Evolutionary conservation across 192 early-diverging fungal species (phyloP).

Genomic region (Coemansia sp.): DNA sequence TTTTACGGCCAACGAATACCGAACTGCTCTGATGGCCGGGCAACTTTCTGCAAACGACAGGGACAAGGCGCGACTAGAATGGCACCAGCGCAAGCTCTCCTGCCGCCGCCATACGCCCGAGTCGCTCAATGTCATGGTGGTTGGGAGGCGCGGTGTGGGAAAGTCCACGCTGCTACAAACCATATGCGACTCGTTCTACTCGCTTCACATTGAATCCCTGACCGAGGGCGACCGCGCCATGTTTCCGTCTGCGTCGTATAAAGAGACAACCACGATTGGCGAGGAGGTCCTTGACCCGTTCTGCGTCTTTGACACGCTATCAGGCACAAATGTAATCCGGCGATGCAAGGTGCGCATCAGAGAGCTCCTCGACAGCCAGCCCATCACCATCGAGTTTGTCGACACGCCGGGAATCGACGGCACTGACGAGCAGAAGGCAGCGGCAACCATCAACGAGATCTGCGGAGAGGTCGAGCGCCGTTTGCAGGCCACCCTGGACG

Average conservation of each 20-base stretch:
- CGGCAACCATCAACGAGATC: constrained; percentile 20
- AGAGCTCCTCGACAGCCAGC: constrained; percentile 13
- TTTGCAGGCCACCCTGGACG: constrained; percentile 27
- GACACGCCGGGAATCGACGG: constrained; percentile 50
- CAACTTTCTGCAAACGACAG: not conserved
- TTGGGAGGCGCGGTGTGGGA: constrained; percentile 57
- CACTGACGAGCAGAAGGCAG: constrained; percentile 15
- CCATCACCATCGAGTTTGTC: constrained; percentile 35
- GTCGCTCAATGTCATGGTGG: constrained; percentile 48
- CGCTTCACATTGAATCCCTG: constrained; percentile 28
- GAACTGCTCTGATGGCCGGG: not conserved
- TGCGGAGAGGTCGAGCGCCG: constrained; percentile 38
- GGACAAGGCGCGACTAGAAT: constrained; percentile 2
- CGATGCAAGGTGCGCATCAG: constrained; percentile 18
- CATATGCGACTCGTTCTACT: constrained; percentile 58
- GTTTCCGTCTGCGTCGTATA: constrained; percentile 1
- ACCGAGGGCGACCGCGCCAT: constrained; percentile 23
- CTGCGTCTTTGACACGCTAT: constrained; percentile 47
- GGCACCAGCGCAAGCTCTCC: constrained; percentile 25
- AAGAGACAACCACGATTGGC: constrained; percentile 3
- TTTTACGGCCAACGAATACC: not conserved
- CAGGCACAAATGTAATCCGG: constrained; percentile 27
- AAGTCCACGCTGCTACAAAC: constrained; percentile 77
- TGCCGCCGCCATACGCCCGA: constrained; percentile 28
- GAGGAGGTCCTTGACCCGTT: constrained; percentile 47